These are phyloP conservation scores for Epichloe sibirici DNA, from an alignment of 2,329 filamentous ascomycete species.

Conservation along the genomic window DNA sequence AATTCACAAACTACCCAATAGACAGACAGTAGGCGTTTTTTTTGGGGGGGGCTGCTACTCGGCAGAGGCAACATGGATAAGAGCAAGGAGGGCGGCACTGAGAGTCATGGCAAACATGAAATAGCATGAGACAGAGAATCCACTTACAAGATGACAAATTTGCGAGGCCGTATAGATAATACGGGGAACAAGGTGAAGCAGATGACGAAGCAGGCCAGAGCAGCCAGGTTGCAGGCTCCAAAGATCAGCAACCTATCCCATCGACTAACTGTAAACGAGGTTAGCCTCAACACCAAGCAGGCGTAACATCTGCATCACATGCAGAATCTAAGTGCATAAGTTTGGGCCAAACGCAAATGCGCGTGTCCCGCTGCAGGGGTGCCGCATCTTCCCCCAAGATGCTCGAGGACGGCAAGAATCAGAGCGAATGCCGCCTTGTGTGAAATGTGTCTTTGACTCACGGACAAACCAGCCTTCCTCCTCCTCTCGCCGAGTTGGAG, in stretches of 20 bases:
- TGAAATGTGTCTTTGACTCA: constrained; percentile 45
- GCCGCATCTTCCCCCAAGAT: constrained; percentile 13
- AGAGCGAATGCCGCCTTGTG: not conserved
- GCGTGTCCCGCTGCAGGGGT: constrained; percentile 35
- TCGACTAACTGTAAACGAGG: constrained; percentile 62
- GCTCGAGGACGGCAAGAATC: constrained; percentile 11
- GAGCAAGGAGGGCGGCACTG: not conserved
- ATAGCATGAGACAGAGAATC: constrained; percentile 10
- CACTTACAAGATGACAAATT: constrained; percentile 95
- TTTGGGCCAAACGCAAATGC: constrained; percentile 21
- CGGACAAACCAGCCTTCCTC: constrained; percentile 91
- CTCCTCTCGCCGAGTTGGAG: constrained; percentile 74
- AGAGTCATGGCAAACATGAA: constrained; percentile 5
- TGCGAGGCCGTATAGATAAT: constrained; percentile 68
- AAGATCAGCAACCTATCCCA: constrained; percentile 96
- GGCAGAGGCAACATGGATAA: not conserved
- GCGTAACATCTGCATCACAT: constrained; percentile 32
- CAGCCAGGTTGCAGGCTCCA: constrained; percentile 77
- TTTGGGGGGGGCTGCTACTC: no score
- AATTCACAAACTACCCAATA: not conserved
- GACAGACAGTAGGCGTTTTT: not conserved
- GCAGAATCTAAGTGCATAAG: constrained; percentile 22
- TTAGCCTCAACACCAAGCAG: constrained; percentile 27
- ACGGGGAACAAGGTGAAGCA: constrained; percentile 85
- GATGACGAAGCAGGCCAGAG: constrained; percentile 82